Conservation (phyloP, 140 eudicot genomes). For the Senecio squalidus region DNA sequence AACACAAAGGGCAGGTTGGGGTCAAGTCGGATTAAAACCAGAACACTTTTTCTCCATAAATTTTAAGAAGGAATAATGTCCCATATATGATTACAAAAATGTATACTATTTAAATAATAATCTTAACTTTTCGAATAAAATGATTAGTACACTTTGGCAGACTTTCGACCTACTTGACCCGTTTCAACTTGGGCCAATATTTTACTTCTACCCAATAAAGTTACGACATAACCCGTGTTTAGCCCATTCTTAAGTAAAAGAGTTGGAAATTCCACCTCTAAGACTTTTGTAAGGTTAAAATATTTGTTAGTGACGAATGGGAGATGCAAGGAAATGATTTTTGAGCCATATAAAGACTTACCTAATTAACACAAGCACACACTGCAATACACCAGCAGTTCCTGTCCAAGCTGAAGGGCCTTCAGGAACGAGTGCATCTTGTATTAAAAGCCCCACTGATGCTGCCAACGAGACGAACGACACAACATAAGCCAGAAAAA, state of each 20-base stretch:
- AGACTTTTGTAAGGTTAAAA: neutral
- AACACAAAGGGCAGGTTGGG: neutral
- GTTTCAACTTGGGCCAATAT: too few relatives aligned
- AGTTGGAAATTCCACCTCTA: neutral
- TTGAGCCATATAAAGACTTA: constrained; percentile 7
- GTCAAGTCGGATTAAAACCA: too few relatives aligned
- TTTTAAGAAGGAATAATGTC: too few relatives aligned
- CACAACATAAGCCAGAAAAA: constrained; percentile 76
- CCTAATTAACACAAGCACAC: constrained; percentile 80
- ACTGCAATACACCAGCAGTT: constrained; percentile 80
- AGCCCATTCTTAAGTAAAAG: neutral
- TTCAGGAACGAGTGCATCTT: constrained; percentile 60
- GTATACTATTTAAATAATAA: too few relatives aligned
- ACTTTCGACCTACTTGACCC: too few relatives aligned
- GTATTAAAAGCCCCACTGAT: constrained; percentile 70
- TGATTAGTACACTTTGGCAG: too few relatives aligned
- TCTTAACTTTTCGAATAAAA: too few relatives aligned
- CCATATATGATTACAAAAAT: too few relatives aligned
- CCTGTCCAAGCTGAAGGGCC: constrained; percentile 91
- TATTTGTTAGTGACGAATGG: neutral
- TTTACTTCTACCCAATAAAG: neutral
- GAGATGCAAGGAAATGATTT: neutral
- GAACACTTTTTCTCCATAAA: neutral
- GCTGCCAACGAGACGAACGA: constrained; percentile 86
- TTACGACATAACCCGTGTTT: neutral